Percentiles rank a stretch among this genome's conserved stretches.
These are phyloP conservation scores for Ophiocordyceps camponoti-saundersi DNA, from an alignment of 2,329 filamentous ascomycete species.

Conservation along the genomic window DNA sequence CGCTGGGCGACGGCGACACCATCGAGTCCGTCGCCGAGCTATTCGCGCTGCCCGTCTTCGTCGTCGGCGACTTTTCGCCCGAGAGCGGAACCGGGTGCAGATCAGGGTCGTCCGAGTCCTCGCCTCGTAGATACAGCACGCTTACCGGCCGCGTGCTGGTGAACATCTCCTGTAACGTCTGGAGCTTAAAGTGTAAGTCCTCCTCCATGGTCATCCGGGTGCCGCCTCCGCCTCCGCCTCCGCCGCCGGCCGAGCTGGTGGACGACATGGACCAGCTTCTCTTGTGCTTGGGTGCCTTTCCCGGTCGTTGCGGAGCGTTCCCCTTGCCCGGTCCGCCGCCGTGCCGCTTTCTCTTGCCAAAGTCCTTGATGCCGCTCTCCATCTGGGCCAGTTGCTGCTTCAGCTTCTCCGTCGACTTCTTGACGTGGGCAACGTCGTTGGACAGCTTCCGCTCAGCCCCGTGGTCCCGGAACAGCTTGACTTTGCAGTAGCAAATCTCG, in stretches of 20 bases:
- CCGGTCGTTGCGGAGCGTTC: constrained; percentile 41
- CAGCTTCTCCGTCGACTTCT: constrained; percentile 90
- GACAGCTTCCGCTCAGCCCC: constrained; percentile 89
- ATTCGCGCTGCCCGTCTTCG: constrained; percentile 34
- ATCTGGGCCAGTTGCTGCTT: constrained; percentile 82
- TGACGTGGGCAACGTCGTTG: constrained; percentile 87
- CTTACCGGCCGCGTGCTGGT: constrained; percentile 67
- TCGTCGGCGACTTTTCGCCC: constrained; percentile 47
- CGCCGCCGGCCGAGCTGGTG: constrained; percentile 38
- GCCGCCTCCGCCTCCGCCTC: constrained; percentile 7
- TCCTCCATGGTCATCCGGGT: constrained; percentile 43
- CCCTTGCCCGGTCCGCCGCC: constrained; percentile 28
- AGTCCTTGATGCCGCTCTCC: constrained; percentile 50
- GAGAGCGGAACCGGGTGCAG: constrained; percentile 57
- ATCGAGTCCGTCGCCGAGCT: constrained; percentile 44
- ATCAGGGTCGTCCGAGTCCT: constrained; percentile 66
- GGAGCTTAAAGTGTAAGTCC: constrained; percentile 63
- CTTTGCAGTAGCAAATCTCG: constrained; percentile 89
- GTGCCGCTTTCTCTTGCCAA: constrained; percentile 45
- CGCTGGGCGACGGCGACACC: constrained; percentile 50
- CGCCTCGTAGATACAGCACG: constrained; percentile 59
- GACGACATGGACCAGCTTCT: constrained; percentile 93
- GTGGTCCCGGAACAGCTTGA: constrained; percentile 92
- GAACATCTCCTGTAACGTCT: constrained; percentile 74
- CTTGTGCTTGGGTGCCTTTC: constrained; percentile 83